These are phyloP conservation scores for Flaveria robusta DNA, from an alignment of 129 eudicot genomes.

Conservation along the genomic window DNA sequence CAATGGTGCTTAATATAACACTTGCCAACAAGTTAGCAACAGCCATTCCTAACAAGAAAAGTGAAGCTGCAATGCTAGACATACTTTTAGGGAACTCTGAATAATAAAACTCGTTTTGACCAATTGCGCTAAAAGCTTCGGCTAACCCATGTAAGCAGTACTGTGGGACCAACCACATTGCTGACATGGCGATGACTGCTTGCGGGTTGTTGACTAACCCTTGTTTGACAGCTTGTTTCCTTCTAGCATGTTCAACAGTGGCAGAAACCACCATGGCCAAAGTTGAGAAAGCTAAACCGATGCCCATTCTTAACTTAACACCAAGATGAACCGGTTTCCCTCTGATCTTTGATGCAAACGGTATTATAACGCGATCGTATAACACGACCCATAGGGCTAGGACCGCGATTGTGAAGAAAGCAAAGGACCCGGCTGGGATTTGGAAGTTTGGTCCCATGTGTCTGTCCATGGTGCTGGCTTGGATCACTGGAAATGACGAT, in stretches of 20 bases:
- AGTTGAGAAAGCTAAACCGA: slow-evolving; percentile 56
- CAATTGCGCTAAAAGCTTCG: slow-evolving; percentile 79
- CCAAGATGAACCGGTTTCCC: slow-evolving; percentile 22
- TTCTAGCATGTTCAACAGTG: slow-evolving; percentile 52
- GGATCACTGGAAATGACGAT: slow-evolving; percentile 61
- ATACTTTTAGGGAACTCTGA: slow-evolving; percentile 84
- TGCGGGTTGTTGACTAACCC: slow-evolving; percentile 39
- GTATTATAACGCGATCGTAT: slow-evolving; percentile 61
- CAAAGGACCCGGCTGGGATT: slow-evolving; percentile 68
- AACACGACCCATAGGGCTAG: slow-evolving; percentile 65
- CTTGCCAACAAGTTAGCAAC: slow-evolving; percentile 64
- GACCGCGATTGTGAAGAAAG: slow-evolving; percentile 51
- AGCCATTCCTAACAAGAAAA: slow-evolving; percentile 60
- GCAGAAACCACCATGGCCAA: slow-evolving; percentile 50
- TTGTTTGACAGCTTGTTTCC: slow-evolving; percentile 46
- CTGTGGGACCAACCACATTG: slow-evolving; percentile 75
- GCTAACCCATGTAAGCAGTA: slow-evolving; percentile 61
- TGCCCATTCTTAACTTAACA: slow-evolving; percentile 68
- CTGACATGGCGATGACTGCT: slow-evolving; percentile 64
- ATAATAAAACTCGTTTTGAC: slow-evolving; percentile 74
- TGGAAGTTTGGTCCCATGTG: slow-evolving; percentile 48
- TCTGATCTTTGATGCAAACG: slow-evolving; percentile 1
- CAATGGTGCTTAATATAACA: slow-evolving; percentile 46
- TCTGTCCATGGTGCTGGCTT: slow-evolving; percentile 71
- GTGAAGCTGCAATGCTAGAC: slow-evolving; percentile 77